Base-by-base conservation (phyloP, 169 alveolate genomes). In the Plasmodium relictum region DNA sequence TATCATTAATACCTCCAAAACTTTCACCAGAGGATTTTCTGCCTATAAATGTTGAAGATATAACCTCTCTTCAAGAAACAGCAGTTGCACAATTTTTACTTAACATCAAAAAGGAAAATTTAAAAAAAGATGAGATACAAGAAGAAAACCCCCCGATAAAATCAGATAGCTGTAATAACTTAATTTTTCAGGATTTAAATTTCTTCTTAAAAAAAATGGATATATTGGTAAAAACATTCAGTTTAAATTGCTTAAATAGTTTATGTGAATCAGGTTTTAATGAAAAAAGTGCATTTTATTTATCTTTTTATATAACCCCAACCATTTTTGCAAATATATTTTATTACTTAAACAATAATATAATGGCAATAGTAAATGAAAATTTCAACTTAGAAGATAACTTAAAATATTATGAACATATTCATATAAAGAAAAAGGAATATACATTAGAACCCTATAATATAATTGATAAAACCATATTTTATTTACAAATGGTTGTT, bases 241-340 rank as follows among this genome's bases (percentile, higher is more conserved):
- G 37, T 45, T 26, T 20, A 26, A 58, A 45, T 9, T 42, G 61
- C 26, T 48, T 66, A 52, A 71, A 83, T 18, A 37, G 83, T 14
- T n/a, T 83, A 6, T 83, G 85, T 22, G 91, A 83, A 48, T 83
- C 91, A 12, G 91, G 86, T 1, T 83, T 83, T 72, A 73, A 83
- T 73, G 12, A 39, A 3, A 61, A 69, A 22, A 68, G 86, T 45
- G 83, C 91, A 8, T 83, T 83, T 72, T 83, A 68, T 45, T 48
- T 83, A 20, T 68, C 86, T 39, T 83, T 83, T 65, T 83, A 83
- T 42, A n/a, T 83, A 31, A 70, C 65, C 18, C 86, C 83, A 0
- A 4, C 41, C 2, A 56, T 61, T 14, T 83, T 83, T 62, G 14
- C 73, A 16, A 83, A 70, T 45, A 72, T 83, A 6, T 83, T 83